Percentiles rank a stretch among this genome's conserved stretches.
Conservation (phyloP, 2,329 filamentous ascomycete species). For the Diaporthe sp. region DNA sequence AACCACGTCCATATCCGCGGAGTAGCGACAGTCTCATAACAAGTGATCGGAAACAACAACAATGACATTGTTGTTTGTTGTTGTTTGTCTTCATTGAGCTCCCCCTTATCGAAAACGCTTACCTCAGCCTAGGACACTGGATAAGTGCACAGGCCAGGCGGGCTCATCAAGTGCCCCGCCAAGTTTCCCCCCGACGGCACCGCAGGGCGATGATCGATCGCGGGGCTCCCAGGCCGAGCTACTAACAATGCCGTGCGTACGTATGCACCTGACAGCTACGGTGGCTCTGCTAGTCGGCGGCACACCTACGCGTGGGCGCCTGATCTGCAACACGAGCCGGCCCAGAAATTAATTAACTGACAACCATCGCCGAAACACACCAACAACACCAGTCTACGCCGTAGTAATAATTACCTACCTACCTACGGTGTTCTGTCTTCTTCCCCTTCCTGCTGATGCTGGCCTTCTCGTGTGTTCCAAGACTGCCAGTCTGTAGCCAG, state of each 20-base stretch:
- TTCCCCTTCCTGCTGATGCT: background rate
- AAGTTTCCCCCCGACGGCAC: conserved; percentile 1
- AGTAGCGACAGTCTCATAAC: too few species aligned
- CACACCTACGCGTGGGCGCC: conserved; percentile 31
- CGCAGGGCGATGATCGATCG: conserved; percentile 17
- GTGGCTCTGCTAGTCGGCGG: background rate
- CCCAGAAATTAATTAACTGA: conserved; percentile 30
- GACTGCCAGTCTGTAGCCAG: conserved; percentile 25
- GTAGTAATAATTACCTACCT: background rate
- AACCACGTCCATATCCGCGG: background rate
- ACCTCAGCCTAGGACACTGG: background rate
- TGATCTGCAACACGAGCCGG: conserved; percentile 34
- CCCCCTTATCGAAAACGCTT: background rate
- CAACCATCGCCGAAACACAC: conserved; percentile 26
- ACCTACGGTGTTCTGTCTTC: background rate
- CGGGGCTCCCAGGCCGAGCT: conserved; percentile 10
- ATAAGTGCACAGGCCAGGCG: conserved; percentile 23
- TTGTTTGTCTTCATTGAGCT: background rate
- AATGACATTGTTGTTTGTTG: background rate
- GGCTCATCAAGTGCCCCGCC: conserved; percentile 18
- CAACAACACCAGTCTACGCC: background rate
- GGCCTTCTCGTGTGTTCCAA: background rate
- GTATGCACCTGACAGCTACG: conserved; percentile 2
- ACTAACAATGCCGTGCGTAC: background rate
- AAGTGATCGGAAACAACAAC: background rate